Evolutionary conservation across 176 grass and related monocot genomes (phyloP).

Genomic region (sorghum (Sorghum bicolor)): DNA sequence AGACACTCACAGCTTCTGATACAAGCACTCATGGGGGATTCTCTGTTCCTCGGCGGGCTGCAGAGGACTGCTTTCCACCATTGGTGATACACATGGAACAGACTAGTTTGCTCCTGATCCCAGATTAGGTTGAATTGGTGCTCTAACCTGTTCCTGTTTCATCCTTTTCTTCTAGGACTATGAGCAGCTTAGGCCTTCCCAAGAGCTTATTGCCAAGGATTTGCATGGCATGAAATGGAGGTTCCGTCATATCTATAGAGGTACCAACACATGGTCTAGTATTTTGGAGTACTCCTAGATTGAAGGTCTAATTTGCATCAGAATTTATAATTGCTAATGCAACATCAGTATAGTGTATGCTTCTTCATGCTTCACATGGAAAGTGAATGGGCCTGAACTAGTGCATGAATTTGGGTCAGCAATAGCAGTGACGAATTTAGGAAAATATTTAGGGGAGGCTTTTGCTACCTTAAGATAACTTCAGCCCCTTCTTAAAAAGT

Average conservation of each 20-base stretch:
- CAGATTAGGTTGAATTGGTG: not conserved
- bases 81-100: constrained; percentile 46
- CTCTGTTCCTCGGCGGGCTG: constrained; percentile 93
- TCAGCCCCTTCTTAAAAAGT: too few relatives aligned
- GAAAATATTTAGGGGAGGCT: too few relatives aligned
- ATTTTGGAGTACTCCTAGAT: not conserved
- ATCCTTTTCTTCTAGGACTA: constrained; percentile 61
- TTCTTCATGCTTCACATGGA: not conserved
- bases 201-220: constrained; percentile 85
- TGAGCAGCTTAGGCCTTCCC: constrained; percentile 77
- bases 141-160: constrained; percentile 8
- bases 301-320: not conserved
- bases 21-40: constrained; percentile 97
- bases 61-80: constrained; percentile 89
- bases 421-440: too few relatives aligned
- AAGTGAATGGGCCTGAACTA: not conserved
- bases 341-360: not conserved
- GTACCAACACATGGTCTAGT: constrained; percentile 30
- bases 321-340: not conserved
- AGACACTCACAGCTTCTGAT: constrained; percentile 93
- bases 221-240: constrained; percentile 78
- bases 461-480: too few relatives aligned
- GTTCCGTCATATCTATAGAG: constrained; percentile 97
- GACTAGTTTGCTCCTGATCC: not conserved
- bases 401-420: not conserved